phyloP scores from a whole-genome alignment of 2,329 filamentous ascomycete species.

The Claviceps purpurea region DNA sequence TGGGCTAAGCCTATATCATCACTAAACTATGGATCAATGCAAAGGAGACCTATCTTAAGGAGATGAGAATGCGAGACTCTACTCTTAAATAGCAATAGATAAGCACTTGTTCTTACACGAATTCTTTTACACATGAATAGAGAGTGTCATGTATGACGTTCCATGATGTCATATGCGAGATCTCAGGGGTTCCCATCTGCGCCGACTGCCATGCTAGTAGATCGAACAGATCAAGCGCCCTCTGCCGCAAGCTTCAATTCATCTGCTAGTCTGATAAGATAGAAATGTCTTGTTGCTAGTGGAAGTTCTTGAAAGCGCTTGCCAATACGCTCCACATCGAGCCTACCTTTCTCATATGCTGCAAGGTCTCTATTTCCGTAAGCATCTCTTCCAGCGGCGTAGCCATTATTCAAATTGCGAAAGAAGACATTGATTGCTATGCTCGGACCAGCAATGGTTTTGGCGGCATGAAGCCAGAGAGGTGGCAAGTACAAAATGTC shows the following conservation, averaged over 20 bases:
- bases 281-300: slow-evolving; percentile 56
- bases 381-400: slow-evolving; percentile 65
- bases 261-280: slow-evolving; percentile 55
- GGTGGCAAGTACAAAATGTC: slow-evolving; percentile 72
- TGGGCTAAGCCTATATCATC: too few species aligned
- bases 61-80: too few species aligned
- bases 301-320: slow-evolving; percentile 53
- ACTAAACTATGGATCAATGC: too few species aligned
- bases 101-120: too few species aligned
- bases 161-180: too few species aligned
- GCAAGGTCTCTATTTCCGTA: slow-evolving; percentile 81
- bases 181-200: too few species aligned
- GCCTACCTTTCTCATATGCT: slow-evolving; percentile 69
- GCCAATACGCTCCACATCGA: slow-evolving; percentile 54
- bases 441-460: slow-evolving; percentile 44
- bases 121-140: too few species aligned
- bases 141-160: too few species aligned
- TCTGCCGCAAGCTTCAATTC: slow-evolving; percentile 37
- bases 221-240: slow-evolving; percentile 11
- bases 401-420: slow-evolving; percentile 51
- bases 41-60: too few species aligned
- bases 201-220: too few species aligned
- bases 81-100: too few species aligned
- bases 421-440: slow-evolving; percentile 89
- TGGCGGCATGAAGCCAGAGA: slow-evolving; percentile 70